Base-by-base conservation (phyloP, 148 eudicot species). In the Rhododendron griersonianum region DNA sequence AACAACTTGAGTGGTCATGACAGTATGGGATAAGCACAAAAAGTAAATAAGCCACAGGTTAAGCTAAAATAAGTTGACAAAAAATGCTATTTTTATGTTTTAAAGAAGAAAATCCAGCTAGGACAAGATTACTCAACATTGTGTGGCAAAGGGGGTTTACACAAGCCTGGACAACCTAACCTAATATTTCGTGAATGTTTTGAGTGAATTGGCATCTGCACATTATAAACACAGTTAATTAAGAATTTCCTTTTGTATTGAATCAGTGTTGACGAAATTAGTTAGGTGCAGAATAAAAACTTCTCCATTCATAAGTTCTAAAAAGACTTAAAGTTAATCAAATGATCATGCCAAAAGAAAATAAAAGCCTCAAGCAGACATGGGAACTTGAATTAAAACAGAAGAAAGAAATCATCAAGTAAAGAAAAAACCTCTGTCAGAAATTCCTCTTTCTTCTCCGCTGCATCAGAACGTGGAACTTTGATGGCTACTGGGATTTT, bases 401-500 rank as follows among this genome's bases (percentile, higher is more conserved):
- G 47, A 7, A n/a, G 73, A 69, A 51, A 41, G 59, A 50, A 59
- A 28, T 45, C 11, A 76, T 44, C 11, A 76, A 30, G 21, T 33
- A 65, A 50, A 23, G 82, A 11, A 65, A 14, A 45, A 87, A 90
- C 98, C 95, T 96, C 98, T 93, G 73, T 92, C 21, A 94, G 88
- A 86, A 96, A 96, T 88, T 93, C 94, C 61, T 91, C 91, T 88
- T 92, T 92, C 91, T 93, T 95, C 78, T 92, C 95, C 33, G 90
- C 84, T 75, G 95, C 90, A 90, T 91, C 91, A 45, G 92, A 88
- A 83, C 55, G 92, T 87, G 92, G 94, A 87, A 92, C 95, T 92
- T 95, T 95, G 55, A 95, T 88, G 57, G 98, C 98, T 53, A 94
- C 98, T 9, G 92, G 89, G 15, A 92, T 94, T 82, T 92, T 95